Conservation (phyloP, 169 alveolate species). For the Plasmodium malariae region DNA sequence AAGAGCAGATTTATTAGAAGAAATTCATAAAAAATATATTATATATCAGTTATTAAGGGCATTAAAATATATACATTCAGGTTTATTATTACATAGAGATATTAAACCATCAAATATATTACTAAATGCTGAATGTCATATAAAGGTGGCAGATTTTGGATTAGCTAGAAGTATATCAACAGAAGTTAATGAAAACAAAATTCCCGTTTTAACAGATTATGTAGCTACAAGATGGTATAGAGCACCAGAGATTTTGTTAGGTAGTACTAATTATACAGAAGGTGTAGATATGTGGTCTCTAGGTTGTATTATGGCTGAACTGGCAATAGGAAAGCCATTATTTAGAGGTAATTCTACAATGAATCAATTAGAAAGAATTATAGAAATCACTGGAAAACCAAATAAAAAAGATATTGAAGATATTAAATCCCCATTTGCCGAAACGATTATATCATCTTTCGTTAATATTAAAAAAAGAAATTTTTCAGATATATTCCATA, state of each 20-base stretch:
- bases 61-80: constrained; percentile 95
- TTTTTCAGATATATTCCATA: constrained; percentile 59
- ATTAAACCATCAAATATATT: constrained; percentile 98
- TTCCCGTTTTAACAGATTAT: constrained; percentile 96
- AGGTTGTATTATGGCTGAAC: constrained; percentile 99
- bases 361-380: constrained; percentile 94
- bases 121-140: constrained; percentile 97
- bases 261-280: constrained; percentile 97
- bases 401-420: constrained; percentile 93
- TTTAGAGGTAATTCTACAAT: constrained; percentile 99
- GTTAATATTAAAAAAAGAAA: constrained; percentile 76
- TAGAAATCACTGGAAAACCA: constrained; percentile 96
- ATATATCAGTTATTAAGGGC: constrained; percentile 94
- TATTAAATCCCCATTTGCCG: constrained; percentile 90
- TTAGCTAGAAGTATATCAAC: constrained; percentile 93
- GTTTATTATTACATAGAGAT: constrained; percentile 98
- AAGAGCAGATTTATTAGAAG: constrained; percentile 97
- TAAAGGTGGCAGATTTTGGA: constrained; percentile 99
- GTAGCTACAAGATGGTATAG: constrained; percentile 99
- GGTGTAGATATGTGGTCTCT: constrained; percentile 99
- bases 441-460: constrained; percentile 82
- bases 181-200: constrained; percentile 83
- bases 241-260: constrained; percentile 98
- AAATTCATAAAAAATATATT: constrained; percentile 95
- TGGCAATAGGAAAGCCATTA: constrained; percentile 96